Percentiles rank a stretch among this genome's conserved stretches.
Conservation (phyloP, 805 yeast genomes). For the Monosporozyma servazzii region DNA sequence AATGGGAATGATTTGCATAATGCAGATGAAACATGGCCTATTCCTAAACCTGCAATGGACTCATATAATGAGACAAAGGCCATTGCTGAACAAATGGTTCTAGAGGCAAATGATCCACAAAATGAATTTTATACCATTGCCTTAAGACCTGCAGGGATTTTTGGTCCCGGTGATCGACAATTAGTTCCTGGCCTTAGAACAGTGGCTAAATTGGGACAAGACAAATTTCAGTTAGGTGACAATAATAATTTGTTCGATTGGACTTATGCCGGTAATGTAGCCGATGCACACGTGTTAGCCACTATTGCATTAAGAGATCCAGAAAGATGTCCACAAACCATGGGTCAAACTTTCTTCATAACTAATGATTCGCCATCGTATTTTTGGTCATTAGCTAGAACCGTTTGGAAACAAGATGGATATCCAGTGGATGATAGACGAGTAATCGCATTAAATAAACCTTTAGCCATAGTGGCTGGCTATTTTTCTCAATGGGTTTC, state of each 20-base stretch:
- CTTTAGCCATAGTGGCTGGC: slow-evolving; percentile 75
- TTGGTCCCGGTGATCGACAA: slow-evolving; percentile 98
- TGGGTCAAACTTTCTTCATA: slow-evolving; percentile 82
- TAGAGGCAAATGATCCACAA: slow-evolving; percentile 56
- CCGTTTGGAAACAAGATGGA: slow-evolving; percentile 96
- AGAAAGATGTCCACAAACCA: slow-evolving; percentile 37
- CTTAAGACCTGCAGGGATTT: slow-evolving; percentile 93
- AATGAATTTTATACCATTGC: slow-evolving; percentile 67
- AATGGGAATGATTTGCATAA: slow-evolving; percentile 88
- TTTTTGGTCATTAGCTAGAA: slow-evolving; percentile 94
- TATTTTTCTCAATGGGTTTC: slow-evolving; percentile 70
- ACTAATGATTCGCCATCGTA: slow-evolving; percentile 93
- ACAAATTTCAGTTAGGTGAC: slow-evolving; percentile 89
- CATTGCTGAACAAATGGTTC: slow-evolving; percentile 73
- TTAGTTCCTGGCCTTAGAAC: slow-evolving; percentile 84
- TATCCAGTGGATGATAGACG: slow-evolving; percentile 56
- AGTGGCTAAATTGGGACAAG: slow-evolving; percentile 77
- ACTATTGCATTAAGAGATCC: slow-evolving; percentile 48
- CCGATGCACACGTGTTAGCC: slow-evolving; percentile 91
- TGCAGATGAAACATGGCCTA: slow-evolving; percentile 92
- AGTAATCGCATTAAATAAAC: slow-evolving; percentile 59
- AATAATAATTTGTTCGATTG: slow-evolving; percentile 91
- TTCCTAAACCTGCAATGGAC: slow-evolving; percentile 88
- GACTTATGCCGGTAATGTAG: slow-evolving; percentile 98
- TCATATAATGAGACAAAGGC: slow-evolving; percentile 95